These are phyloP conservation scores for Fusarium zealandicum DNA, from an alignment of 2,329 filamentous ascomycete genomes.

Conservation along the genomic window DNA sequence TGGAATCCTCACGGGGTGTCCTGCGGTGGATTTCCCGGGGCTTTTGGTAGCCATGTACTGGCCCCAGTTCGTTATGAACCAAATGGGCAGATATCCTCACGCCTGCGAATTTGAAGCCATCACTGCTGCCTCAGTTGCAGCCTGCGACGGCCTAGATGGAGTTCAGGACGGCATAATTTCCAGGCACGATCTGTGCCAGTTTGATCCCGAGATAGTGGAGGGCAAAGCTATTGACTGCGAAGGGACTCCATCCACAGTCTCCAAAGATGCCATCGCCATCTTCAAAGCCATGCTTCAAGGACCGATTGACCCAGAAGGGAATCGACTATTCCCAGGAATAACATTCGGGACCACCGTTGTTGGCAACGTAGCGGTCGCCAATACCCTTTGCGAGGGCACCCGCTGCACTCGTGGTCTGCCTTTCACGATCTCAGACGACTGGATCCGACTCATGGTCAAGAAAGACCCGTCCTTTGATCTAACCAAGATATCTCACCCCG, in stretches of 20 bases:
- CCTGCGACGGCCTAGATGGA: constrained; percentile 6
- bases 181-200: not conserved
- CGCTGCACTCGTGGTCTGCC: not conserved
- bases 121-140: not conserved
- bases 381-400: not conserved
- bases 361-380: not conserved
- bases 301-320: too few relatives aligned
- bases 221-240: not conserved
- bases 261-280: too few relatives aligned
- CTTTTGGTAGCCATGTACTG: constrained; percentile 1
- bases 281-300: too few relatives aligned
- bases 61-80: constrained; percentile 12
- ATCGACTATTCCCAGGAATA: too few relatives aligned
- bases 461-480: not conserved
- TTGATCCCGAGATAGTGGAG: constrained; percentile 1
- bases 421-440: not conserved
- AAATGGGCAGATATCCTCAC: not conserved
- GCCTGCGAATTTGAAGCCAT: constrained; percentile 4
- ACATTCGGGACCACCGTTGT: too few relatives aligned
- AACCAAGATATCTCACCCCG: not conserved
- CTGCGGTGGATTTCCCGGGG: not conserved
- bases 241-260: too few relatives aligned
- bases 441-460: not conserved
- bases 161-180: constrained; percentile 3
- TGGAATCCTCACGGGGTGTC: constrained; percentile 1